phyloP scores from a whole-genome alignment of 441 rosid genomes.

The Geranium incanum region DNA sequence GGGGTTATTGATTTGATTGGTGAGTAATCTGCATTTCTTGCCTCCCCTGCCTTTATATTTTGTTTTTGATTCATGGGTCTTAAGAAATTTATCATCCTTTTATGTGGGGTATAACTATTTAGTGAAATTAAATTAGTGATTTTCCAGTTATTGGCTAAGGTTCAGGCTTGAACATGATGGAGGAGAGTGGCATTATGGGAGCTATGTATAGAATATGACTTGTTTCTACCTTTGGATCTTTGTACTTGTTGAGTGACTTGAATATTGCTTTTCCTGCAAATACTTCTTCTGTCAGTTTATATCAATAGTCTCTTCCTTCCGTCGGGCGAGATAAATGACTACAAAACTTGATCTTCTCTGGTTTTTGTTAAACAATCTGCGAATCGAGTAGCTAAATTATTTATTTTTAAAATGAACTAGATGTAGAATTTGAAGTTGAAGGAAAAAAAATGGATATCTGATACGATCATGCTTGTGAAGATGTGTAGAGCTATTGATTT shows the following conservation, averaged over 20 bases:
- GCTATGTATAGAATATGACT: neutral
- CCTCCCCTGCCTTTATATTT: conserved; percentile 3
- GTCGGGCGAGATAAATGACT: too few relatives aligned
- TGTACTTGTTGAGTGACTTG: neutral
- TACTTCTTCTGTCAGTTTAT: neutral
- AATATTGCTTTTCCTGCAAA: neutral
- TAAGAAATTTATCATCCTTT: neutral
- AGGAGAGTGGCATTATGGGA: conserved; percentile 2
- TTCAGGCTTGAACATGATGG: conserved; percentile 6
- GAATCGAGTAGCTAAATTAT: too few relatives aligned
- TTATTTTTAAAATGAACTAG: neutral
- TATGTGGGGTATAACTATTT: neutral
- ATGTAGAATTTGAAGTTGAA: neutral
- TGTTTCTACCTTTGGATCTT: conserved; percentile 7
- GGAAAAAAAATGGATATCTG: neutral
- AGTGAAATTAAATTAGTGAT: neutral
- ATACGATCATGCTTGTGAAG: neutral
- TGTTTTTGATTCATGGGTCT: conserved; percentile 2
- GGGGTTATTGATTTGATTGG: conserved; percentile 7
- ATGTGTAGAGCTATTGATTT: too few relatives aligned
- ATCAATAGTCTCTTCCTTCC: too few relatives aligned
- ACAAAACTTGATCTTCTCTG: too few relatives aligned
- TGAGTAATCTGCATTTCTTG: neutral
- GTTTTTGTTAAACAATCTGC: too few relatives aligned
- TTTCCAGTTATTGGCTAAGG: neutral